Evolutionary conservation across 176 grass and related monocot genomes (phyloP).

Genomic region (Aechmea fasciata): DNA sequence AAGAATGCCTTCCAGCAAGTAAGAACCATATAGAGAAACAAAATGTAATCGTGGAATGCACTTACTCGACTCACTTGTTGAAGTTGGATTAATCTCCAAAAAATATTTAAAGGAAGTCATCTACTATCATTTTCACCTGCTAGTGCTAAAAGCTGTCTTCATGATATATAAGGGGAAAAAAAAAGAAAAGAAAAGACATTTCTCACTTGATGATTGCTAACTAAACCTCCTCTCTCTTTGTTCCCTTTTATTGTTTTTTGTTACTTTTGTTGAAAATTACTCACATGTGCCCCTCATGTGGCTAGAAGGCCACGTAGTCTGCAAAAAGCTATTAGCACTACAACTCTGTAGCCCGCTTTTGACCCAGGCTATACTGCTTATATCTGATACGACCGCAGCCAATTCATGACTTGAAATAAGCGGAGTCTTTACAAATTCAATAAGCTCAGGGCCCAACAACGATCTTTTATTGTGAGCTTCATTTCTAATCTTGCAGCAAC

Average conservation of each 20-base stretch:
- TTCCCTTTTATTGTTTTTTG: no score
- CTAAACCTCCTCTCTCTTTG: no score
- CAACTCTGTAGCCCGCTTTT: slow-evolving; percentile 59
- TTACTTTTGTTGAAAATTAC: no score
- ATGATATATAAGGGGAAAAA: not conserved
- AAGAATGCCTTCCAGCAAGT: not conserved
- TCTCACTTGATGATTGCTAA: no score
- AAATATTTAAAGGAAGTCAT: not conserved
- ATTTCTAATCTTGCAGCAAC: slow-evolving; percentile 43
- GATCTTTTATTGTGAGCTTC: slow-evolving; percentile 26
- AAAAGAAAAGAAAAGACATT: not conserved
- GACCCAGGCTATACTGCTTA: slow-evolving; percentile 98
- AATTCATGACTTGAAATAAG: slow-evolving; percentile 55
- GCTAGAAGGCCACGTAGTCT: slow-evolving; percentile 31
- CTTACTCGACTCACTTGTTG: not conserved
- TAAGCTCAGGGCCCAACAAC: slow-evolving; percentile 81
- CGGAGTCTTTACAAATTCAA: slow-evolving; percentile 67
- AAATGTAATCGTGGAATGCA: no score
- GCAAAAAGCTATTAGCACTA: slow-evolving; percentile 36
- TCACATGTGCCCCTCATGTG: slow-evolving; percentile 10
- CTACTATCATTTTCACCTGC: not conserved
- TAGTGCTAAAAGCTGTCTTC: not conserved
- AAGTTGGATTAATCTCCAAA: not conserved
- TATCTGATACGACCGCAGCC: slow-evolving; percentile 65
- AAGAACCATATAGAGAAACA: not conserved